Base-by-base conservation (phyloP, 2,329 filamentous ascomycete species). In the Ophiocordyceps camponoti-saundersi region DNA sequence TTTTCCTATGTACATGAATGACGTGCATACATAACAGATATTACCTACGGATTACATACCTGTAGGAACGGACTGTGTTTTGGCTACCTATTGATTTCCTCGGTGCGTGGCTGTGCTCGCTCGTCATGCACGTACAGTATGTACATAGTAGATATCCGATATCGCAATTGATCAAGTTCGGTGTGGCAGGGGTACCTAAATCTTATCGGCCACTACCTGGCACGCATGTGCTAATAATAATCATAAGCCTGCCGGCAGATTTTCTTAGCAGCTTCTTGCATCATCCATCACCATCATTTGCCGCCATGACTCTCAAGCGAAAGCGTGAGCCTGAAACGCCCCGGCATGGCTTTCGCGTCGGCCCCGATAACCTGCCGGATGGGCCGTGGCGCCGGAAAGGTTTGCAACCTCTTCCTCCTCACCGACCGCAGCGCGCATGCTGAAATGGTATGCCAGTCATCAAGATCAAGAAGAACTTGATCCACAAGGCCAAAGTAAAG, bases 401-500 rank as follows among this genome's bases (percentile, higher is more conserved):
- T 74, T 55, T 48, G 26, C 26, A 8, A 10, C 21, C 26, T 20
- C 45, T 46, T 29, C 30, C 15, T 6, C 10, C 41, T 12, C n/a
- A 18, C 20, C 22, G 11, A 23, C 15, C 5, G 20, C 20, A 20
- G 15, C 11, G 6, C 41, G 15, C 20, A 42, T 20, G 23, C 20
- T 23, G 23, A 26, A 4, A 26, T 26, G 23, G 23, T 8, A 1
- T 20, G 1, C 20, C 20, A 90, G 85, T 85, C 48, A 79, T 85
- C 63, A 90, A 90, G 64, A 92, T 95, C 59, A 96, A 96, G 65
- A 75, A 82, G 53, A 78, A 85, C 53, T 69, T 95, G 48, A 95
- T 96, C 56, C 79, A 88, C 63, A 93, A 92, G 62, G 88, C 89
- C 50, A 95, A 95, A 65, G 73, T 95, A 51, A 92, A 90, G 66